These are phyloP conservation scores for Xylaria sp. DNA, from an alignment of 2,329 filamentous ascomycete genomes.

Conservation along the genomic window DNA sequence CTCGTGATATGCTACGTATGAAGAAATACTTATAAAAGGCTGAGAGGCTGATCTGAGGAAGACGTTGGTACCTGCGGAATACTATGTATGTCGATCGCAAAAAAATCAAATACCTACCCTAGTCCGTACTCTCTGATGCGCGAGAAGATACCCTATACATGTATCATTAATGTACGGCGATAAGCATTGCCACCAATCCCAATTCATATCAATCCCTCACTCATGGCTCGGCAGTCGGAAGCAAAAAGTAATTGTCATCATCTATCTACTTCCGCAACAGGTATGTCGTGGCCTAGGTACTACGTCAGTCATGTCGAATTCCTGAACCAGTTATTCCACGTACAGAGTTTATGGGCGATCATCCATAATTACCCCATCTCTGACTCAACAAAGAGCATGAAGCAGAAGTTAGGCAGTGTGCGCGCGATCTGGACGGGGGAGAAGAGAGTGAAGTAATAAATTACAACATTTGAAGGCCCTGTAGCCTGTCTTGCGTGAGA, in stretches of 20 bases:
- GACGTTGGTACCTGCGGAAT: neutral
- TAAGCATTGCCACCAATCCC: conserved; percentile 28
- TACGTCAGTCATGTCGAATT: neutral
- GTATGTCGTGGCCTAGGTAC: neutral
- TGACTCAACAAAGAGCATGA: neutral
- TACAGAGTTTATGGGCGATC: neutral
- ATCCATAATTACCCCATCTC: neutral
- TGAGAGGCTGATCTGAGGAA: conserved; percentile 26
- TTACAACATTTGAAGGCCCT: neutral
- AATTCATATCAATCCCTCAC: neutral
- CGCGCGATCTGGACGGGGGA: neutral
- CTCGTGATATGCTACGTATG: neutral
- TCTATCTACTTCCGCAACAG: neutral
- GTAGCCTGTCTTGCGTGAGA: neutral
- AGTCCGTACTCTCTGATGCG: neutral
- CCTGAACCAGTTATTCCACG: neutral
- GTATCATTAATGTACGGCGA: conserved; percentile 10
- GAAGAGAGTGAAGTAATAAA: neutral
- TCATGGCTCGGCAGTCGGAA: conserved; percentile 29
- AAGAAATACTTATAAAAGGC: conserved; percentile 11
- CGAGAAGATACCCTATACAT: neutral
- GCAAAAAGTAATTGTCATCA: conserved; percentile 36
- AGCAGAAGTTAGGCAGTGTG: neutral
- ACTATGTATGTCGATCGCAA: conserved; percentile 4
- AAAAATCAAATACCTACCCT: conserved; percentile 33